Conservation (phyloP, 345 rosid species). For the Euphorbia lathyris region DNA sequence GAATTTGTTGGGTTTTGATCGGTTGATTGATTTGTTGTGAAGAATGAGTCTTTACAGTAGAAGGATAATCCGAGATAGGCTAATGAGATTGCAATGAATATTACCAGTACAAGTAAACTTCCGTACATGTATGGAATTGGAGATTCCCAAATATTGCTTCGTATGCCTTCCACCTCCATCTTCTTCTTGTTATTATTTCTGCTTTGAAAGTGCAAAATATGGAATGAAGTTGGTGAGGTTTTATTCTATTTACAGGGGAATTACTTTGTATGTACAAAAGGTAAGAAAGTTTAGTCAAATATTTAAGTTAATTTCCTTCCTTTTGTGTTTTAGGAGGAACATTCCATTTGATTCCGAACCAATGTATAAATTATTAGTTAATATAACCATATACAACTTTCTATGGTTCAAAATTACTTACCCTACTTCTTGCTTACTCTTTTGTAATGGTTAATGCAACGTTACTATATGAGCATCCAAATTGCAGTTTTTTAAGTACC, state of each 20-base stretch:
- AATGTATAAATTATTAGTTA: too few species aligned
- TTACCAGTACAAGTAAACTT: slow-evolving; percentile 31
- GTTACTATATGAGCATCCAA: too few species aligned
- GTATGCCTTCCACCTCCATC: not conserved
- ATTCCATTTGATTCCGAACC: not conserved
- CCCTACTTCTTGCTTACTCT: too few species aligned
- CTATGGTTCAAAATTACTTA: too few species aligned
- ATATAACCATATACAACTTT: too few species aligned
- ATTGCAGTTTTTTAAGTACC: too few species aligned
- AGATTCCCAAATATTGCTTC: slow-evolving; percentile 31
- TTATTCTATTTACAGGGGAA: not conserved
- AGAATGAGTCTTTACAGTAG: slow-evolving; percentile 2
- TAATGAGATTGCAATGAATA: slow-evolving; percentile 40
- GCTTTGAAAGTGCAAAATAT: not conserved
- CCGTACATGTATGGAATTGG: slow-evolving; percentile 53
- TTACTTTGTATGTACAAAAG: not conserved
- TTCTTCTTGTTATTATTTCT: not conserved
- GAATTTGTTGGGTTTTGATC: not conserved
- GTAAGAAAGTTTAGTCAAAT: too few species aligned
- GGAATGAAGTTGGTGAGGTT: not conserved
- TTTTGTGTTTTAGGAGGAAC: not conserved
- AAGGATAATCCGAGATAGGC: slow-evolving; percentile 31
- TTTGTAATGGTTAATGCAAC: too few species aligned
- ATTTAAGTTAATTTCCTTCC: too few species aligned
- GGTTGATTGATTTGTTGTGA: not conserved